Conservation (phyloP, 306 rosid species). For the Sophora flavescens region DNA sequence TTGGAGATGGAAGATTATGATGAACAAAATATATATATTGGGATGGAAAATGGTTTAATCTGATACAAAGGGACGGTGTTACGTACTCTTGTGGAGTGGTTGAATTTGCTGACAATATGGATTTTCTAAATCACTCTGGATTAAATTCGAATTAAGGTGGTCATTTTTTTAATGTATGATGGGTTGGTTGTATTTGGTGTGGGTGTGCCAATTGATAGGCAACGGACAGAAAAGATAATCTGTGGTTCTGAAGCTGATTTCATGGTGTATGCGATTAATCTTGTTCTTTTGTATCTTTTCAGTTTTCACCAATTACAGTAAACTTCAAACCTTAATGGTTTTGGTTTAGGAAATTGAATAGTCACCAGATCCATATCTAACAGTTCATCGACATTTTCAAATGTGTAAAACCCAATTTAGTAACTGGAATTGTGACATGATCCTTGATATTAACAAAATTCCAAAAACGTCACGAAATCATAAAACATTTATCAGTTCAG, state of each 20-base stretch:
- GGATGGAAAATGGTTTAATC: not conserved
- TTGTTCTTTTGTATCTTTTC: not conserved
- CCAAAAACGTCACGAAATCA: too few relatives aligned
- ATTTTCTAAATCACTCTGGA: not conserved
- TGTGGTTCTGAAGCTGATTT: not conserved
- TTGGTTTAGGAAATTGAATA: not conserved
- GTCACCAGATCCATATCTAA: too few relatives aligned
- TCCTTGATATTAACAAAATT: too few relatives aligned
- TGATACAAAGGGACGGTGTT: not conserved
- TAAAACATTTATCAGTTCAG: too few relatives aligned
- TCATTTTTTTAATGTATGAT: not conserved
- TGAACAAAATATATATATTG: not conserved
- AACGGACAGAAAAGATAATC: not conserved
- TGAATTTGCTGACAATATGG: constrained; percentile 6
- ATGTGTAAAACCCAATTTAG: too few relatives aligned
- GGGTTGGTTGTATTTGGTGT: constrained; percentile 4
- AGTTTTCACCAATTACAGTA: not conserved
- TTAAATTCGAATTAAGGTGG: not conserved
- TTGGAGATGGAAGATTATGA: not conserved
- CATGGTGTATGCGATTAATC: not conserved
- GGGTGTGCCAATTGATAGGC: not conserved
- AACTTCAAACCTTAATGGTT: not conserved
- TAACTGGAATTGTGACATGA: too few relatives aligned
- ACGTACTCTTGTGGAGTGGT: constrained; percentile 31
- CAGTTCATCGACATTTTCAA: too few relatives aligned